Conservation (phyloP, 805 yeast species). For the Suhomyces xylopsoci region DNA sequence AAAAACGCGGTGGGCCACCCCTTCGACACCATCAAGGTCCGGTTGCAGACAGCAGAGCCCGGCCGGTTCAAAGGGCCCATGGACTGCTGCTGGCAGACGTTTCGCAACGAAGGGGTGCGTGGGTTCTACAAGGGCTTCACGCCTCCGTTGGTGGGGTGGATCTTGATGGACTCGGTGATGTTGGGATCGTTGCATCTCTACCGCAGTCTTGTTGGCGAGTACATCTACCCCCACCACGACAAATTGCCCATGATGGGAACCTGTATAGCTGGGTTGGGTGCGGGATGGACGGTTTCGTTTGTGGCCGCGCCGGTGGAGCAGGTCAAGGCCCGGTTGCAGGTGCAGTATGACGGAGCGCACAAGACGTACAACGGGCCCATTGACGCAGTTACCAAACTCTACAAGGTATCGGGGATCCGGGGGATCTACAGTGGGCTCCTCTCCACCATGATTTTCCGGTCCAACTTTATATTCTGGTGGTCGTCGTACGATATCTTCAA, state of each 20-base stretch:
- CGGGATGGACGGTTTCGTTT: constrained; percentile 89
- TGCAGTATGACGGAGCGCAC: constrained; percentile 77
- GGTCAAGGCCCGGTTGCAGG: constrained; percentile 83
- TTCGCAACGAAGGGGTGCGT: constrained; percentile 66
- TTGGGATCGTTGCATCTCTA: constrained; percentile 82
- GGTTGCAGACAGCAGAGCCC: constrained; percentile 66
- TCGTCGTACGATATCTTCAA: constrained; percentile 84
- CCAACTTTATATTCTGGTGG: constrained; percentile 91
- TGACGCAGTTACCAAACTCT: constrained; percentile 62
- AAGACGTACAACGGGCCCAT: constrained; percentile 74
- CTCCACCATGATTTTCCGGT: constrained; percentile 85
- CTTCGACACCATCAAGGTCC: constrained; percentile 84
- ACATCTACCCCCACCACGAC: constrained; percentile 56
- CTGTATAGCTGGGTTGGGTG: constrained; percentile 71
- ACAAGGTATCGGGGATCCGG: constrained; percentile 58
- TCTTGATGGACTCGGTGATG: constrained; percentile 88
- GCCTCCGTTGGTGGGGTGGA: constrained; percentile 93
- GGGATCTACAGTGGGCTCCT: constrained; percentile 79
- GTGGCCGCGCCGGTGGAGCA: constrained; percentile 96
- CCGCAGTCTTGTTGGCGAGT: constrained; percentile 61
- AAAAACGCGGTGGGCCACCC: constrained; percentile 93
- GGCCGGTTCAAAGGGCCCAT: constrained; percentile 73
- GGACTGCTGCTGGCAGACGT: constrained; percentile 74
- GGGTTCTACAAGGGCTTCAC: constrained; percentile 90
- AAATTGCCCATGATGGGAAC: constrained; percentile 74